A percentile compares a stretch with the other conserved stretches of the same genome.
Conservation (phyloP, 805 yeast species). For the Blastobotrys americana region DNA sequence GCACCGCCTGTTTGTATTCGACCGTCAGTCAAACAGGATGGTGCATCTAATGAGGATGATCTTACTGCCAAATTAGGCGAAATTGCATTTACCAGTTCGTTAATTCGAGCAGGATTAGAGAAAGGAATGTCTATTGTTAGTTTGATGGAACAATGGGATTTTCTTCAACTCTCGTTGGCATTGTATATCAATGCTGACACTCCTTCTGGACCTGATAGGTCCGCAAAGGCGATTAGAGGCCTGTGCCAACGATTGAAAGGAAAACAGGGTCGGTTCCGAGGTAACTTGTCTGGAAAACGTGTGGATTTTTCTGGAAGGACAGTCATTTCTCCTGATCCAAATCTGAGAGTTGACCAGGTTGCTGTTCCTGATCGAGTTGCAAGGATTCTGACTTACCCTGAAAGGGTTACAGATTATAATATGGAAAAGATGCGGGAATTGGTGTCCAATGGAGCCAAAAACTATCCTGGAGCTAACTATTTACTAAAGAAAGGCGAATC, state of each 20-base stretch:
- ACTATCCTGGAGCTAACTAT: constrained; percentile 96
- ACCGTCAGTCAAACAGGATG: constrained; percentile 93
- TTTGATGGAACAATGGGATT: constrained; percentile 99
- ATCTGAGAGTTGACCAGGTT: constrained; percentile 87
- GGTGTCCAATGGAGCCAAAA: constrained; percentile 75
- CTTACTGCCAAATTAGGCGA: constrained; percentile 92
- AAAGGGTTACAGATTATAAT: constrained; percentile 84
- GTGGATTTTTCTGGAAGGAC: constrained; percentile 98
- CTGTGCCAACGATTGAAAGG: constrained; percentile 96
- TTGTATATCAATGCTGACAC: constrained; percentile 96
- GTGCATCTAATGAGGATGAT: constrained; percentile 94
- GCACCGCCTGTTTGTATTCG: constrained; percentile 99
- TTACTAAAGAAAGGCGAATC: constrained; percentile 73
- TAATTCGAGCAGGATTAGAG: constrained; percentile 89
- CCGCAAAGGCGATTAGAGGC: constrained; percentile 76
- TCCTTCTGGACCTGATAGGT: constrained; percentile 48
- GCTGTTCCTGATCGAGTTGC: constrained; percentile 98
- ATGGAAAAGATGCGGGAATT: constrained; percentile 65
- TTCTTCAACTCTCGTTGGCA: constrained; percentile 88
- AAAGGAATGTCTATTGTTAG: constrained; percentile 90
- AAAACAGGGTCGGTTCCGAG: constrained; percentile 98
- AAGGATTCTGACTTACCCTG: constrained; percentile 92
- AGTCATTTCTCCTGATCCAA: constrained; percentile 98
- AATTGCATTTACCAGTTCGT: constrained; percentile 92
- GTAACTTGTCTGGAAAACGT: constrained; percentile 95